phyloP scores from a whole-genome alignment of 2,329 filamentous ascomycete genomes.

The Nemania bipapillata region DNA sequence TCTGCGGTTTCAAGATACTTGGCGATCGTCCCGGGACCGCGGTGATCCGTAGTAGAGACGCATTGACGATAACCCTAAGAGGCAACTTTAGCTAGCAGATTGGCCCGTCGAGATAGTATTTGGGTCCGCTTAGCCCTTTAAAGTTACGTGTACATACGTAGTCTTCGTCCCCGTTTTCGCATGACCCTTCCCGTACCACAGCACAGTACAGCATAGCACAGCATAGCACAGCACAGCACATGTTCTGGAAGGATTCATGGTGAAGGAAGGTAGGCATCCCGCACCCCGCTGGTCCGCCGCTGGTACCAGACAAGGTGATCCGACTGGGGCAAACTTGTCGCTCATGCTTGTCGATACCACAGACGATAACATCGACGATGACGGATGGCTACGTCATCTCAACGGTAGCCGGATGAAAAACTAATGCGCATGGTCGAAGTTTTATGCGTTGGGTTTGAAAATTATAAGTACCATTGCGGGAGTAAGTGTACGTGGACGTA shows the following conservation, averaged over 20 bases:
- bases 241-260: slow-evolving; percentile 26
- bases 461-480: slow-evolving; percentile 1
- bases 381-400: slow-evolving; percentile 27
- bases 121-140: slow-evolving; percentile 7
- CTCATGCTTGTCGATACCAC: slow-evolving; percentile 13
- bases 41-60: slow-evolving; percentile 42
- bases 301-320: slow-evolving; percentile 6
- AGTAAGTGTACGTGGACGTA: neutral
- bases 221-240: too few species aligned
- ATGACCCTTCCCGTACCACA: slow-evolving; percentile 22
- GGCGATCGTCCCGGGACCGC: slow-evolving; percentile 40
- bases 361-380: neutral
- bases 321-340: slow-evolving; percentile 23
- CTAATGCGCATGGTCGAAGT: neutral
- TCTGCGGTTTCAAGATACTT: slow-evolving; percentile 46
- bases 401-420: neutral
- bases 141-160: neutral
- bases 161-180: slow-evolving; percentile 3
- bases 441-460: slow-evolving; percentile 19
- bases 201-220: too few species aligned
- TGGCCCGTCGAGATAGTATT: neutral
- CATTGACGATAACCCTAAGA: slow-evolving; percentile 22
- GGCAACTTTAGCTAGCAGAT: slow-evolving; percentile 1
- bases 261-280: too few species aligned
- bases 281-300: too few species aligned